Conservation (phyloP, 2,329 filamentous ascomycete species). For the Colletotrichum orchidophilum region DNA sequence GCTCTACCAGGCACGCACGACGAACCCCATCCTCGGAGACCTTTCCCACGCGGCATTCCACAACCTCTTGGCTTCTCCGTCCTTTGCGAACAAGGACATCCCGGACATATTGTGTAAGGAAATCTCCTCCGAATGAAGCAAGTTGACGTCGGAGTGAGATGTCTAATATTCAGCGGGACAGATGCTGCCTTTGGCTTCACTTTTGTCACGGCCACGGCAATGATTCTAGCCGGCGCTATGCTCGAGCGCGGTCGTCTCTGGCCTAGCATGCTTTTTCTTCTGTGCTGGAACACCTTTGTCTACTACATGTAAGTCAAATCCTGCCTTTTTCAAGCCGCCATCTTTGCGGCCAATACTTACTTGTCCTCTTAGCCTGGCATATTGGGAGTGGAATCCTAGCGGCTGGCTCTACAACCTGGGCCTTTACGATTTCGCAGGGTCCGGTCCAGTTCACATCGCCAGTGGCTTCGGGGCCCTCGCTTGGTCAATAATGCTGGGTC, state of each 20-base stretch:
- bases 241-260: slow-evolving; percentile 47
- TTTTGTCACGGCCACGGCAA: slow-evolving; percentile 49
- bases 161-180: background rate
- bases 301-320: slow-evolving; percentile 55
- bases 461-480: slow-evolving; percentile 71
- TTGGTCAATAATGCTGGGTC: slow-evolving; percentile 71
- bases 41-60: slow-evolving; percentile 47
- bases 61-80: slow-evolving; percentile 48
- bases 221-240: slow-evolving; percentile 51
- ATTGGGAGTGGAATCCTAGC: slow-evolving; percentile 74
- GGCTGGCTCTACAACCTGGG: slow-evolving; percentile 72
- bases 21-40: slow-evolving; percentile 47
- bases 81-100: slow-evolving; percentile 47
- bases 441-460: slow-evolving; percentile 72
- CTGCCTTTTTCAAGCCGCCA: too few species aligned
- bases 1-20: slow-evolving; percentile 49
- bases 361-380: slow-evolving; percentile 57
- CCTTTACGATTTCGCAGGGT: slow-evolving; percentile 68
- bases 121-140: too few species aligned
- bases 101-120: slow-evolving; percentile 45
- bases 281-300: slow-evolving; percentile 72
- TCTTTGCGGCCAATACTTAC: background rate
- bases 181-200: slow-evolving; percentile 48
- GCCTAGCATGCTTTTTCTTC: slow-evolving; percentile 68
- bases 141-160: background rate